These are phyloP conservation scores for Lactarius hatsudake DNA, from an alignment of 768 basidiomycete genomes.

Conservation along the genomic window DNA sequence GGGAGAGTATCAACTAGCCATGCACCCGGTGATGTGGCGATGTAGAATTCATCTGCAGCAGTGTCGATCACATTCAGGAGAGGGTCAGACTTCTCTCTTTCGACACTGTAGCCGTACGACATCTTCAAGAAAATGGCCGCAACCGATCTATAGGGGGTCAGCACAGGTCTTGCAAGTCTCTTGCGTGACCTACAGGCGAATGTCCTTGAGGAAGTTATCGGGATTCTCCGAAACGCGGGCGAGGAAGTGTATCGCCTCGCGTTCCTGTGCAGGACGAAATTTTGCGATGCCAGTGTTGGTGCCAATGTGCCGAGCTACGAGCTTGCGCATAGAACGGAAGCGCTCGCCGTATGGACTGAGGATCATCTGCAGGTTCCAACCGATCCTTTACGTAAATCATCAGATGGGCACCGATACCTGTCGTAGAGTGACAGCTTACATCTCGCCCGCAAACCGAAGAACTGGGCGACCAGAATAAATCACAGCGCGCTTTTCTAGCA, in stretches of 20 bases:
- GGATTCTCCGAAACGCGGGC: conserved; percentile 7
- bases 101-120: conserved; percentile 14
- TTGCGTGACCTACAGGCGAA: conserved; percentile 9
- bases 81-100: conserved; percentile 14
- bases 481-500: conserved; percentile 20
- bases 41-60: conserved; percentile 18
- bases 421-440: not conserved
- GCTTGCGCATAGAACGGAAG: conserved; percentile 18
- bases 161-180: not conserved
- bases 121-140: conserved; percentile 20
- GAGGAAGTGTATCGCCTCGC: conserved; percentile 12
- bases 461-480: conserved; percentile 18
- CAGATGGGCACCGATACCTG: not conserved
- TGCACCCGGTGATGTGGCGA: conserved; percentile 12
- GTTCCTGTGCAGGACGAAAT: conserved; percentile 12
- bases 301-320: conserved; percentile 20
- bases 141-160: not conserved
- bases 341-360: conserved; percentile 11
- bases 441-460: conserved; percentile 16
- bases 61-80: conserved; percentile 14
- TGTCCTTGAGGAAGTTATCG: conserved; percentile 9
- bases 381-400: conserved; percentile 12
- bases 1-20: conserved; percentile 19
- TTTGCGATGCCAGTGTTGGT: conserved; percentile 2
- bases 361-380: conserved; percentile 20